These are phyloP conservation scores for Microcos paniculata DNA, from an alignment of 345 rosid species.

Conservation along the genomic window DNA sequence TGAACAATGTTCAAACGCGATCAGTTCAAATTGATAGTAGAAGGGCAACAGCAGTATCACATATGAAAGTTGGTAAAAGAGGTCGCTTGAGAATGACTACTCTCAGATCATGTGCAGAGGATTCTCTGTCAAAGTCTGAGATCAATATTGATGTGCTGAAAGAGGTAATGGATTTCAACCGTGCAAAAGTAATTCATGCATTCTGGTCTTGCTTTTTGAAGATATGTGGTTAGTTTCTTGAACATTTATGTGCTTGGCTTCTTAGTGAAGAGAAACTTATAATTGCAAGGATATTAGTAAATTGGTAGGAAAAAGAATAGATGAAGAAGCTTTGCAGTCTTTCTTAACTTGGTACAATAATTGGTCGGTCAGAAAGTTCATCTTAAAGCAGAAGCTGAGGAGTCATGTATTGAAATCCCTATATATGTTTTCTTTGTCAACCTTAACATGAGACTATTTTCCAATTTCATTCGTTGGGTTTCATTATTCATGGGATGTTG, in stretches of 20 bases:
- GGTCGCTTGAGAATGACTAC: constrained; percentile 67
- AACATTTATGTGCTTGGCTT: not conserved
- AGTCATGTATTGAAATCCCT: not conserved
- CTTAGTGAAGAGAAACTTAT: not conserved
- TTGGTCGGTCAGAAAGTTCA: not conserved
- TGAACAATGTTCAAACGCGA: constrained; percentile 73
- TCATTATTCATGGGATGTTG: not conserved
- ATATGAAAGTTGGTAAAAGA: constrained; percentile 79
- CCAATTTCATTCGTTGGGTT: not conserved
- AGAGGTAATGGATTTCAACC: constrained; percentile 56
- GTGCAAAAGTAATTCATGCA: not conserved
- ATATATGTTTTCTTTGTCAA: not conserved
- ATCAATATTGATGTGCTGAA: constrained; percentile 80
- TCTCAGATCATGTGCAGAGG: constrained; percentile 79
- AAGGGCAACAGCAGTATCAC: constrained; percentile 59
- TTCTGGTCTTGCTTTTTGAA: not conserved
- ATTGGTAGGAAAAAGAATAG: not conserved
- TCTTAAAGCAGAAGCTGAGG: not conserved
- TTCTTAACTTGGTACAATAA: not conserved
- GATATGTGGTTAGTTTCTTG: not conserved
- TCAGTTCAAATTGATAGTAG: constrained; percentile 61
- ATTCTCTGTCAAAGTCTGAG: constrained; percentile 74
- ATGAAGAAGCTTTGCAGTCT: not conserved
- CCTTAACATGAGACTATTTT: not conserved
- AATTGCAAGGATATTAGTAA: not conserved